Evolutionary conservation across 768 basidiomycete genomes (phyloP).

Genomic region (Leccinum boreale): DNA sequence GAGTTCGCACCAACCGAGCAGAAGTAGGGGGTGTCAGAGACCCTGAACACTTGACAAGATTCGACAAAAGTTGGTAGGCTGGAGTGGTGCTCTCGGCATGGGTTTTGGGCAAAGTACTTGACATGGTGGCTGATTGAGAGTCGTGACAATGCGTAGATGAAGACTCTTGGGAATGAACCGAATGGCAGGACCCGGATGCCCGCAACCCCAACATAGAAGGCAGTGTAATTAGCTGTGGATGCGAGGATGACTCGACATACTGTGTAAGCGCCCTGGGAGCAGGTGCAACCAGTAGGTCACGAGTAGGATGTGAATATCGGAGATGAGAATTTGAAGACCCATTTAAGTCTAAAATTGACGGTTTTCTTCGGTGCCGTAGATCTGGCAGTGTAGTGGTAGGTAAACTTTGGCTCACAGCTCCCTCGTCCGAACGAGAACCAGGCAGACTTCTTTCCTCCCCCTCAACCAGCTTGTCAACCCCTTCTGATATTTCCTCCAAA

Average conservation of each 20-base stretch:
- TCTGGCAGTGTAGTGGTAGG: conserved; percentile 36
- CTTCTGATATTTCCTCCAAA: conserved; percentile 60
- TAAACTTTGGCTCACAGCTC: conserved; percentile 43
- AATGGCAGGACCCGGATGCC: conserved; percentile 30
- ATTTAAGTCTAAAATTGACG: conserved; percentile 43
- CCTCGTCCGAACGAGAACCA: conserved; percentile 11
- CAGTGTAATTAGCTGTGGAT: conserved; percentile 51
- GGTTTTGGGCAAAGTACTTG: conserved; percentile 33
- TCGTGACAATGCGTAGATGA: conserved; percentile 1
- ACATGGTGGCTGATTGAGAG: background rate
- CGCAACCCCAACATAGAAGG: conserved; percentile 73
- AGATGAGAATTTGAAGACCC: conserved; percentile 36
- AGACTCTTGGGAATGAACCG: conserved; percentile 9
- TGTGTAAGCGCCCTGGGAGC: conserved; percentile 76
- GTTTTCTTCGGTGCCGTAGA: conserved; percentile 39
- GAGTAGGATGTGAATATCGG: conserved; percentile 48
- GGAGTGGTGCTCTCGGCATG: conserved; percentile 45
- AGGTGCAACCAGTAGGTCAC: conserved; percentile 57
- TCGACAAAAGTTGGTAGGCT: conserved; percentile 61
- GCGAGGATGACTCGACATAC: conserved; percentile 58
- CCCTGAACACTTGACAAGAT: conserved; percentile 43
- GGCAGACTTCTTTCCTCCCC: conserved; percentile 15
- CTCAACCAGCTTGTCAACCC: conserved; percentile 58
- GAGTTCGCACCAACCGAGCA: conserved; percentile 31
- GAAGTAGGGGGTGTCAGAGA: conserved; percentile 27